Conservation (phyloP, 1,284 basidiomycete genomes). For the Trametes pubescens region DNA sequence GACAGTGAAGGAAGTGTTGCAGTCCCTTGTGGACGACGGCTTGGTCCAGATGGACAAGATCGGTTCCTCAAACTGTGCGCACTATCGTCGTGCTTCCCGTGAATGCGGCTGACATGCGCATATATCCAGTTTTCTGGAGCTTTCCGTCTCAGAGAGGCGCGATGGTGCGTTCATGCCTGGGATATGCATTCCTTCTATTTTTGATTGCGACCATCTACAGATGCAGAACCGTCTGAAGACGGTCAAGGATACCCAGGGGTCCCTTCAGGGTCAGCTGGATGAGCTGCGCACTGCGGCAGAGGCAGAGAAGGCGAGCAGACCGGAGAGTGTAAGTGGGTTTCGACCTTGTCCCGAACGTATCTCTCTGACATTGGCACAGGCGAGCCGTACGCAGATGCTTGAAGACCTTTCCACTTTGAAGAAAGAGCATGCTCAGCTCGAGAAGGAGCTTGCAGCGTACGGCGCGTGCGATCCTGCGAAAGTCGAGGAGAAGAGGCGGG, state of each 20-base stretch:
- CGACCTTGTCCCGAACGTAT: too few relatives aligned
- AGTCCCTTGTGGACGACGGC: constrained; percentile 84
- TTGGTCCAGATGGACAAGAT: constrained; percentile 89
- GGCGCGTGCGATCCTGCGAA: constrained; percentile 85
- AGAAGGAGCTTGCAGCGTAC: constrained; percentile 76
- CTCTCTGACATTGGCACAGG: constrained; percentile 48
- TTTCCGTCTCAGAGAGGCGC: constrained; percentile 89
- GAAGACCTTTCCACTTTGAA: constrained; percentile 58
- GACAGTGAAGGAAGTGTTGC: constrained; percentile 87
- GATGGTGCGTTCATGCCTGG: constrained; percentile 55
- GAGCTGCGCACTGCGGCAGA: constrained; percentile 48
- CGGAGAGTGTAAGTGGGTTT: constrained; percentile 65
- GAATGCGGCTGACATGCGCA: constrained; percentile 38
- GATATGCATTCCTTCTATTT: neutral
- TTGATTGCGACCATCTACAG: constrained; percentile 44
- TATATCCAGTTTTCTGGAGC: constrained; percentile 85
- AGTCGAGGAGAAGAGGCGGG: constrained; percentile 78
- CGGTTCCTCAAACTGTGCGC: constrained; percentile 88
- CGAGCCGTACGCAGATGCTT: constrained; percentile 60
- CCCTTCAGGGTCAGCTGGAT: constrained; percentile 55
- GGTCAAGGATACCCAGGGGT: constrained; percentile 57
- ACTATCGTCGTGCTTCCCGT: too few relatives aligned
- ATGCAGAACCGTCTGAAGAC: constrained; percentile 66
- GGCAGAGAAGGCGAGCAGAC: constrained; percentile 62
- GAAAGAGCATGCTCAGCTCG: constrained; percentile 63